Base-by-base conservation (phyloP, 2,329 filamentous ascomycete genomes). In the Botrytis deweyae region DNA sequence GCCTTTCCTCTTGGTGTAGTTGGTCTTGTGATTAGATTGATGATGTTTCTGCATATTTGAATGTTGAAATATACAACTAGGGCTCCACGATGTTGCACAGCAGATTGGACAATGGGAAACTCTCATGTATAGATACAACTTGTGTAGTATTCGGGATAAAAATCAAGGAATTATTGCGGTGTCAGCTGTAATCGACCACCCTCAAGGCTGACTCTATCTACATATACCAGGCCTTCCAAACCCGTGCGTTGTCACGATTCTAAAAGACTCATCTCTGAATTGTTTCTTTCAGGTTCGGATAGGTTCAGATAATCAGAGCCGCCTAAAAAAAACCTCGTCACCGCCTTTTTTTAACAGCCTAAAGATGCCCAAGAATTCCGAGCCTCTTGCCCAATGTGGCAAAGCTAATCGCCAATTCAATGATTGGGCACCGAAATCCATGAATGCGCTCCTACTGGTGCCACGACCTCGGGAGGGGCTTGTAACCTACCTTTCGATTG, bases 401-500 rank as follows among this genome's bases (percentile, higher is more conserved):
- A 75, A 75, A 62, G 49, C 49, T 72, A n/a, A 61, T 70, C 72
- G 49, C 65, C 44, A 70, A 62, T 65, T 58, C 46, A 64, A 55
- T 73, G 66, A 75, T 77, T 76, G 71, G 75, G 67, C 67, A 72
- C 71, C 71, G 65, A 73, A 46, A 73, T 46, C 40, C 61, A 70
- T 49, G 58, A 74, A 38, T 44, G 65, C 72, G 33, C 69, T 76
- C 69, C 58, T 64, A 76, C 72, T 62, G 68, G 70, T 76, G 76
- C 76, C 76, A 77, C 74, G 74, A 76, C 58, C 70, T 69, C 74
- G 72, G 70, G 46, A 70, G 68, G 73, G 58, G 70, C 64, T 61
- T 59, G 40, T 55, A 72, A 44, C 36, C 52, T 72, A 69, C 52
- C 55, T 42, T 69, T 58, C 38, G 52, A 69, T 58, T 69, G 66